These are phyloP conservation scores for Mucor mucedo DNA, from an alignment of 371 early-diverging fungal species.

Conservation along the genomic window DNA sequence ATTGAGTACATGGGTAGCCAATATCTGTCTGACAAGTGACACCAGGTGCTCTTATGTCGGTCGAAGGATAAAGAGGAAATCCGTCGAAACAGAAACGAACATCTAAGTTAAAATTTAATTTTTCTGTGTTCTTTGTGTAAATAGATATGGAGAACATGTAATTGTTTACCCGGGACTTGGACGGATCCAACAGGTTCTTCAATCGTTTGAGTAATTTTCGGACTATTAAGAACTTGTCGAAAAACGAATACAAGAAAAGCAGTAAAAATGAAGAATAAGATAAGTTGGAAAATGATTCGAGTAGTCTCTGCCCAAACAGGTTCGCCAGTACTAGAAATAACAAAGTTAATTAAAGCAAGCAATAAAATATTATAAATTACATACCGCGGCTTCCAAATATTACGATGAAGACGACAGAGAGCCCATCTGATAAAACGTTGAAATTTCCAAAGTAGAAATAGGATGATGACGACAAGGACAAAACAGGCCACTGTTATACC, in stretches of 20 bases:
- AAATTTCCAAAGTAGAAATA: conserved; percentile 53
- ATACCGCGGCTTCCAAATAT: conserved; percentile 48
- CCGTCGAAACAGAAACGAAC: conserved; percentile 58
- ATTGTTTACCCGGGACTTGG: conserved; percentile 33
- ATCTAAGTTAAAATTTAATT: conserved; percentile 22
- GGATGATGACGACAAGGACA: conserved; percentile 32
- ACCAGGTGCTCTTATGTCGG: conserved; percentile 29
- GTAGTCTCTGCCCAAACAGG: conserved; percentile 56
- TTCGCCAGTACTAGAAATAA: conserved; percentile 43
- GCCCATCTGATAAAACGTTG: conserved; percentile 43
- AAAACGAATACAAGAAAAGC: conserved; percentile 47
- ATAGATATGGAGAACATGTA: neutral
- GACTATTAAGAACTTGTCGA: conserved; percentile 47
- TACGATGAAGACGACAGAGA: conserved; percentile 40
- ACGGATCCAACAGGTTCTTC: conserved; percentile 37
- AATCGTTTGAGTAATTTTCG: conserved; percentile 49
- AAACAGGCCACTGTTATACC: conserved; percentile 49
- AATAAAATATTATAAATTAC: neutral
- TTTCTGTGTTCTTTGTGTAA: neutral
- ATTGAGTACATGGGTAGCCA: conserved; percentile 40
- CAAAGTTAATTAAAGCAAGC: neutral
- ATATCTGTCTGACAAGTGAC: conserved; percentile 46
- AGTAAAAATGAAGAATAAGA: conserved; percentile 46
- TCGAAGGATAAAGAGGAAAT: conserved; percentile 22
- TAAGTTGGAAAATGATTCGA: conserved; percentile 43